phyloP scores from a whole-genome alignment of 306 rosid genomes.

The Lathyrus aphaca region DNA sequence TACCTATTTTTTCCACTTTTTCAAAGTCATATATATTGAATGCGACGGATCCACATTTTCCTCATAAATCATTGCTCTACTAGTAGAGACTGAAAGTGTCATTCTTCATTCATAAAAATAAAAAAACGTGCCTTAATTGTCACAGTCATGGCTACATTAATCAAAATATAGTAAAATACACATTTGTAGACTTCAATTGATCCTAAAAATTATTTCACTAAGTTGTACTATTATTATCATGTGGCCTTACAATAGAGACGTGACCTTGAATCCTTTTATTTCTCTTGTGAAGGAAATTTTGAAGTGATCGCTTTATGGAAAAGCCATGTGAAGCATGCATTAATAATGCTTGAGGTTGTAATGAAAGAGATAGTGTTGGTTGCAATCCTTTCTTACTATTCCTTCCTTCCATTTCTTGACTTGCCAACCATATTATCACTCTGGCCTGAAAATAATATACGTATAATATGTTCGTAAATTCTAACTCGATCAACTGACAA shows the following conservation, averaged over 20 bases:
- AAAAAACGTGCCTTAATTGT: conserved; percentile 6
- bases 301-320: conserved; percentile 43
- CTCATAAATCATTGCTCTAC: not conserved
- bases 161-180: not conserved
- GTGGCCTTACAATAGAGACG: conserved; percentile 1
- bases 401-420: conserved; percentile 38
- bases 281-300: conserved; percentile 44
- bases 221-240: not conserved
- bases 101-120: conserved; percentile 21
- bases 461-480: no score
- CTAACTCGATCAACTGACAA: no score
- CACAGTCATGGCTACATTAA: not conserved
- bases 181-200: not conserved
- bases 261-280: conserved; percentile 41
- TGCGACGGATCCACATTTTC: not conserved
- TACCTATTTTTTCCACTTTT: conserved; percentile 2
- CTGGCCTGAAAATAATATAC: conserved; percentile 36
- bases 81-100: not conserved
- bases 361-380: conserved; percentile 20
- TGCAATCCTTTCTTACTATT: not conserved
- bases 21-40: not conserved
- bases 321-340: conserved; percentile 33
- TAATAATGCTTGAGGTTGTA: conserved; percentile 37
- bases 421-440: conserved; percentile 48
- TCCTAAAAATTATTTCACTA: conserved; percentile 1